Evolutionary conservation across 805 yeast species (phyloP).

Genomic region (Kodamaea restingae): DNA sequence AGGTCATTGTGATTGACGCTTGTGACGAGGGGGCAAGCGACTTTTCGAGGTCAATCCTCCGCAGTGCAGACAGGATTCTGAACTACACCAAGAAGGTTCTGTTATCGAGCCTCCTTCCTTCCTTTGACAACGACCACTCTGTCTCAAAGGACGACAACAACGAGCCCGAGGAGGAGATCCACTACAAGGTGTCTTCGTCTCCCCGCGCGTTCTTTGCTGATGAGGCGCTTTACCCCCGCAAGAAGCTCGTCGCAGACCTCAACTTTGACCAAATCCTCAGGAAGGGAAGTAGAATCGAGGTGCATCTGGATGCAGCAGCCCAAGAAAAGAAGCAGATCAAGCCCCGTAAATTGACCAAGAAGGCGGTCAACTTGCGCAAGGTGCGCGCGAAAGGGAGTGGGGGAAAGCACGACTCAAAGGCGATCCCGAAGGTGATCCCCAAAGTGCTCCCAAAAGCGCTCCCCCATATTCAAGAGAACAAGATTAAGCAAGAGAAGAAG

Average conservation of each 20-base stretch:
- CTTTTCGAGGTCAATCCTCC: too few species aligned
- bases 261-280: slow-evolving; percentile 27
- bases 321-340: background rate
- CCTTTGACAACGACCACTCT: slow-evolving; percentile 14
- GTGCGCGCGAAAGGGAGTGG: background rate
- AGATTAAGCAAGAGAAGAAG: too few species aligned
- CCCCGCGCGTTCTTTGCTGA: slow-evolving; percentile 25
- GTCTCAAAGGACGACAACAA: slow-evolving; percentile 4
- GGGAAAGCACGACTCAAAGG: too few species aligned
- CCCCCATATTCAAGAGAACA: too few species aligned
- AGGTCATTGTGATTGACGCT: slow-evolving; percentile 23
- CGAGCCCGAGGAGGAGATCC: slow-evolving; percentile 11
- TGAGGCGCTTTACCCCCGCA: slow-evolving; percentile 19
- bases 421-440: too few species aligned
- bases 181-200: slow-evolving; percentile 23
- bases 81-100: slow-evolving; percentile 12
- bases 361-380: background rate
- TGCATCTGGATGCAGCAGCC: background rate
- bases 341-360: background rate
- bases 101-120: slow-evolving; percentile 13
- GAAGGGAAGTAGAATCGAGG: slow-evolving; percentile 13
- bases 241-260: slow-evolving; percentile 27
- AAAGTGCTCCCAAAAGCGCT: too few species aligned
- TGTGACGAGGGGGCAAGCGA: slow-evolving; percentile 13
- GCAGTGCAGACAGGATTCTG: too few species aligned